Percentiles rank a stretch among this genome's conserved stretches.
Evolutionary conservation across 2,329 filamentous ascomycete genomes (phyloP).

Genomic region (Plectosphaerella cucumerina): DNA sequence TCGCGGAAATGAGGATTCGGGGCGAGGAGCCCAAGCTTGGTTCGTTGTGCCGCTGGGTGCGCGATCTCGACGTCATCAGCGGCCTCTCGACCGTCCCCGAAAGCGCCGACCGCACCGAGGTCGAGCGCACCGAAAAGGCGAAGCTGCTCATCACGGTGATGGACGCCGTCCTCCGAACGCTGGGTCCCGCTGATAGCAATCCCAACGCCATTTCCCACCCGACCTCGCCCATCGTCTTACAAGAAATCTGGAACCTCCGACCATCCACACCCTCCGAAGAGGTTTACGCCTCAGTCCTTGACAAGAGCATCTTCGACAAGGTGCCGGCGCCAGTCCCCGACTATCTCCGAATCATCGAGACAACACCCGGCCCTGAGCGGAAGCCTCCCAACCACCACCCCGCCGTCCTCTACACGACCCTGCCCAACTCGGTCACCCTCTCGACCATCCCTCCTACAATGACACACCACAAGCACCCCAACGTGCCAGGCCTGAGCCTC

Average conservation of each 20-base stretch:
- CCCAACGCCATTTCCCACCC: conserved; percentile 18
- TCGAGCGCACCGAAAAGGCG: conserved; percentile 39
- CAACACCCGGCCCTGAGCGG: conserved; percentile 52
- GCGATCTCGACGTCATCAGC: conserved; percentile 65
- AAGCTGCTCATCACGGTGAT: conserved; percentile 56
- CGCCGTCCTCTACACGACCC: conserved; percentile 60
- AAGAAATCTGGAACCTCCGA: conserved; percentile 58
- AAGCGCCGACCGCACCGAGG: conserved; percentile 17
- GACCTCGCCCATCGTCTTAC: conserved; percentile 44
- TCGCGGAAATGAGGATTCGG: conserved; percentile 68
- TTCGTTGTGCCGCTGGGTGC: conserved; percentile 67
- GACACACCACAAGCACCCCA: conserved; percentile 55
- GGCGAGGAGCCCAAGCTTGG: conserved; percentile 62
- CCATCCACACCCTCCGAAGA: conserved; percentile 32
- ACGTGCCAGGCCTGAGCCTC: conserved; percentile 57
- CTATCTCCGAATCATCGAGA: conserved; percentile 56
- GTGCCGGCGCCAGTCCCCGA: conserved; percentile 30
- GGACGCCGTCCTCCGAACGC: conserved; percentile 60
- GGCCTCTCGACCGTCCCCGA: conserved; percentile 55
- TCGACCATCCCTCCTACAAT: conserved; percentile 38
- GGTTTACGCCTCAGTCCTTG: conserved; percentile 53
- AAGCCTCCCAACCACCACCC: conserved; percentile 66
- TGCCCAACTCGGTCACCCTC: conserved; percentile 52
- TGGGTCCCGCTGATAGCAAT: conserved; percentile 54
- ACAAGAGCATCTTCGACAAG: conserved; percentile 47